A percentile compares a stretch with the other conserved stretches of the same genome.
phyloP scores from a whole-genome alignment of 1,284 basidiomycete species.

The Schizophyllum commune region DNA sequence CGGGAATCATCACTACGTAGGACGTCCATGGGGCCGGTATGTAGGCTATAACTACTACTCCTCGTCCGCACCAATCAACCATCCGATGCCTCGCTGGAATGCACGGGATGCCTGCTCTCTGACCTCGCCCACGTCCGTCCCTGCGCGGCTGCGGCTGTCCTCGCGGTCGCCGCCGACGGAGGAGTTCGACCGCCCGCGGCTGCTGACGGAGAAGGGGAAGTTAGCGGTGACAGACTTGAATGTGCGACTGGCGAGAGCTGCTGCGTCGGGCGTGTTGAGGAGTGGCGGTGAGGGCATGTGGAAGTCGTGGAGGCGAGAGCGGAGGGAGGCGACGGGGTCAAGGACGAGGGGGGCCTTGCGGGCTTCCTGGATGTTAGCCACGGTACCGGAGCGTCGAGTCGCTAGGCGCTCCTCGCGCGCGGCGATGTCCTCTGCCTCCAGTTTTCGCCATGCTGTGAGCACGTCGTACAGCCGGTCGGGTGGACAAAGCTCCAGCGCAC shows the following conservation, averaged over 20 bases:
- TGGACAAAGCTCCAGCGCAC: slow-evolving; percentile 84
- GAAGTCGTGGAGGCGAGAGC: slow-evolving; percentile 51
- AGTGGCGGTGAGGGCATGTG: slow-evolving; percentile 59
- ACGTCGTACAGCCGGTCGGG: slow-evolving; percentile 69
- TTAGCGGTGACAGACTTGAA: slow-evolving; percentile 73
- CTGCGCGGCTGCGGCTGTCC: slow-evolving; percentile 31
- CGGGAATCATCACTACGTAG: too few species aligned
- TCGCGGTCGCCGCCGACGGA: slow-evolving; percentile 32
- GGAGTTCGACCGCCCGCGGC: slow-evolving; percentile 38
- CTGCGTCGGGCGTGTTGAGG: slow-evolving; percentile 61
- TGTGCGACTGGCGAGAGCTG: slow-evolving; percentile 65
- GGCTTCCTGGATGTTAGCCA: slow-evolving; percentile 17
- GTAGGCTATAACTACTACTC: slow-evolving; percentile 17
- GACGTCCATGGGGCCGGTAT: too few species aligned
- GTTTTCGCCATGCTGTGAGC: slow-evolving; percentile 62
- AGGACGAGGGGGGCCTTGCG: slow-evolving; percentile 16
- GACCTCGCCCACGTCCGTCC: slow-evolving; percentile 49
- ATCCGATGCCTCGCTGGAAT: slow-evolving; percentile 76
- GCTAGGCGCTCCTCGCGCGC: slow-evolving; percentile 35
- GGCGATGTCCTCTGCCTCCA: slow-evolving; percentile 57
- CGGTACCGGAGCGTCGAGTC: slow-evolving; percentile 18
- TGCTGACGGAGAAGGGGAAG: slow-evolving; percentile 57
- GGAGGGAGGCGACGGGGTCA: slow-evolving; percentile 37
- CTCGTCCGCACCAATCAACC: slow-evolving; percentile 79
- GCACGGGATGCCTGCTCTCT: slow-evolving; percentile 65